phyloP scores from a whole-genome alignment of 139 green algal species.

The Klebsormidium nitens region DNA sequence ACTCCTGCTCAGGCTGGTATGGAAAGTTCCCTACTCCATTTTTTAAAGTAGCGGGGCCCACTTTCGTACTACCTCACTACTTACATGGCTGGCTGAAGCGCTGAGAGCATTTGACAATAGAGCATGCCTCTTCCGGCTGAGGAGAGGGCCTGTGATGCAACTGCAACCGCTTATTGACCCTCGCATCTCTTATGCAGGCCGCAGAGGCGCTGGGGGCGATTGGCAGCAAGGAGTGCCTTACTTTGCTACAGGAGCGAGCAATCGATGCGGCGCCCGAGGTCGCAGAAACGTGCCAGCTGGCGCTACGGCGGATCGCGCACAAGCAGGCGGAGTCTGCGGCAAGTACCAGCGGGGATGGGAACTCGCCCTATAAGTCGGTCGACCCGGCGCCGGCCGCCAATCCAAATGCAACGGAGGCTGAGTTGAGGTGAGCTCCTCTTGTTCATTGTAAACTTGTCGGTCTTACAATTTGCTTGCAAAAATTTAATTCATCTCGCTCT shows the following conservation, averaged over 20 bases:
- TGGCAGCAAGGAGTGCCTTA: slow-evolving; percentile 23
- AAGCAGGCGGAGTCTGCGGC: neutral
- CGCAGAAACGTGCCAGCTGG: slow-evolving; percentile 92
- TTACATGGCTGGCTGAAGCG: neutral
- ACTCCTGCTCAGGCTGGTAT: neutral
- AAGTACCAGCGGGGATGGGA: neutral
- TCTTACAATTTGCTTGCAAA: no score
- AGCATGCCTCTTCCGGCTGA: neutral
- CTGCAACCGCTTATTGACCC: neutral
- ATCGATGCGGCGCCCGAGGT: slow-evolving; percentile 58
- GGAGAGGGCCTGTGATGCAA: neutral
- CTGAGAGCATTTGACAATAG: neutral
- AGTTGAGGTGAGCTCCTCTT: slow-evolving; percentile 46
- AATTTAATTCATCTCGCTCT: no score
- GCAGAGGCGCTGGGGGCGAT: slow-evolving; percentile 45
- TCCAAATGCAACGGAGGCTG: slow-evolving; percentile 48
- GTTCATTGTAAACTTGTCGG: no score
- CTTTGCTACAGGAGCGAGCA: slow-evolving; percentile 50
- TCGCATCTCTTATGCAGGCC: no score
- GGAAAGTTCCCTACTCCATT: neutral
- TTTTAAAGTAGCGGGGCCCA: neutral
- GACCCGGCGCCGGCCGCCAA: slow-evolving; percentile 85
- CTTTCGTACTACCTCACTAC: slow-evolving; percentile 1
- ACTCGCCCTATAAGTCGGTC: slow-evolving; percentile 75
- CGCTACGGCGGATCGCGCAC: slow-evolving; percentile 77